These are phyloP conservation scores for Ettlia oleoabundans DNA, from an alignment of 139 green algal species.

Conservation along the genomic window DNA sequence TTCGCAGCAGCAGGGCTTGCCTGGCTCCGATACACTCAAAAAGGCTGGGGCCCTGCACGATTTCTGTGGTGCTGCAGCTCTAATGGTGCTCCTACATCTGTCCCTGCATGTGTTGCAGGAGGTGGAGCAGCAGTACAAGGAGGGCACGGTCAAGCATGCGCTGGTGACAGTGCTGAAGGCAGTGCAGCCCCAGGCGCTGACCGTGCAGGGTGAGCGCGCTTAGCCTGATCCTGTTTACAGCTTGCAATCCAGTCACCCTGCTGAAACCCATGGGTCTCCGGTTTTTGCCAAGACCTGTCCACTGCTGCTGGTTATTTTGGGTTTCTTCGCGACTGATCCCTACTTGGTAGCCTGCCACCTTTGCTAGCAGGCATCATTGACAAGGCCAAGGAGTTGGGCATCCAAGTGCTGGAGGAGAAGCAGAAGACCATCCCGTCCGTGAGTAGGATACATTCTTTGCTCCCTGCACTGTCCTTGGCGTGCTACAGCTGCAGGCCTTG, in stretches of 20 bases:
- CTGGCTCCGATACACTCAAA: too few species aligned
- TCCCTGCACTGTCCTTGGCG: too few species aligned
- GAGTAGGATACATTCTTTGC: neutral
- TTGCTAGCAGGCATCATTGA: constrained; percentile 17
- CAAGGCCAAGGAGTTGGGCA: constrained; percentile 32
- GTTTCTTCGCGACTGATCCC: too few species aligned
- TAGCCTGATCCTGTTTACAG: too few species aligned
- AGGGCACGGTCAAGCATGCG: constrained; percentile 28
- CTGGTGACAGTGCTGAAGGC: constrained; percentile 32
- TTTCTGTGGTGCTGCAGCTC: neutral
- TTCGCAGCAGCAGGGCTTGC: too few species aligned
- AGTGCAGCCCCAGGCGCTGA: constrained; percentile 19
- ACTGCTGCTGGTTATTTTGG: neutral
- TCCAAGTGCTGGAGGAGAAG: constrained; percentile 32
- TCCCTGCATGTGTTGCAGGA: constrained; percentile 5
- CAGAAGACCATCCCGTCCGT: constrained; percentile 19
- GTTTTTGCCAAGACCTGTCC: too few species aligned
- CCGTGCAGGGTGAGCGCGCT: neutral
- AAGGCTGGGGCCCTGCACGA: too few species aligned
- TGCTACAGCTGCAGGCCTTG: too few species aligned
- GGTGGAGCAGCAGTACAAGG: constrained; percentile 38
- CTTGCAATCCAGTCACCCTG: too few species aligned
- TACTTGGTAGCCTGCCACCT: neutral
- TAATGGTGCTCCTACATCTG: neutral
- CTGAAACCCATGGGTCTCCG: too few species aligned